Evolutionary conservation across 164 flowering plant genomes (phyloP), one percentile per base, ranked within the genome.

Genomic region (Piper betle): DNA sequence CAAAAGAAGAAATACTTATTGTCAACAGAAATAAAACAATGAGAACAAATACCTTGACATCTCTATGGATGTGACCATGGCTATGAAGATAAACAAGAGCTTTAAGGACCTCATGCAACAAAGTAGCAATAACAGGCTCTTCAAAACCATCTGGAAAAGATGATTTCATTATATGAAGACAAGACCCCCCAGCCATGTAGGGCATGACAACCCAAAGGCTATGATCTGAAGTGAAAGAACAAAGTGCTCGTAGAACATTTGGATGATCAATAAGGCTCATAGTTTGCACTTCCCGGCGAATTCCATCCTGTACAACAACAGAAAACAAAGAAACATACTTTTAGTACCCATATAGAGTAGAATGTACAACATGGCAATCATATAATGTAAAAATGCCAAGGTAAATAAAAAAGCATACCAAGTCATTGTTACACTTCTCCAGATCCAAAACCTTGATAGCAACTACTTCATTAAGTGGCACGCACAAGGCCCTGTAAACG

Each of bases 61-160:
- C 99, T 73, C 99, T 82, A 68, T 90, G 97, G 57, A 94, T 94
- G 69, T 84, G 93, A 39, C 99, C 99, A 20, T 91, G 91, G 57
- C 76, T 62, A 80, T 91, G 99, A 69, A 94, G 96, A 76, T 94
- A 88, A 52, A 77, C 89, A 72, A 94, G 91, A 70, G 96, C 99
- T 79, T 80, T 86, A 17, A 91, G 87, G 64, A 82, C 87, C 63
- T 82, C 99, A 13, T 76, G 76, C 56, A 94, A 70, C 42, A 91
- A 57, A 33, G 87, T 85, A n/a, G 93, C 93, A 77, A 94, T 91
- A 68, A 84, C 85, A 56, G 86, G 84, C 73, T 94, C 86, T 63
- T 88, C 96, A 80, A 94, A 82, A 46, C 99, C 99, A 41, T 91
- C 96, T n/a, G 91, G 84, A 71, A 71, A 73, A 67, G 83, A 59